Conservation (phyloP, 768 basidiomycete species). For the Hygrocybe coccinea region DNA sequence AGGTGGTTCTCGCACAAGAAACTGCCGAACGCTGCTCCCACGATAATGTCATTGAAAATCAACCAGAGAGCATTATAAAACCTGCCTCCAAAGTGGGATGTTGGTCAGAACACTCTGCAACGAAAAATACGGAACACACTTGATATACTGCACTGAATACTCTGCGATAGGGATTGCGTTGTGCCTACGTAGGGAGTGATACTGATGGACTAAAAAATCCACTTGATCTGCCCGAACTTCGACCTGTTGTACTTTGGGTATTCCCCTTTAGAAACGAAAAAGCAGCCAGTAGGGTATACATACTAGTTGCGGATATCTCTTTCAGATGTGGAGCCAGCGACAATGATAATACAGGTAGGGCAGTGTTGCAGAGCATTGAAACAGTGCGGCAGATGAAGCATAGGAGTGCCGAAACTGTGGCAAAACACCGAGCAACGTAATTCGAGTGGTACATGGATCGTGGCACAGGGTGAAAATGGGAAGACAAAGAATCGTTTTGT, state of each 20-base stretch:
- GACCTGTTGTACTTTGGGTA: conserved; percentile 51
- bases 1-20: conserved; percentile 66
- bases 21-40: conserved; percentile 69
- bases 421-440: not conserved
- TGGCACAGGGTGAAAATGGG: not conserved
- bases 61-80: conserved; percentile 94
- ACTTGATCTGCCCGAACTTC: conserved; percentile 53
- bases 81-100: conserved; percentile 33
- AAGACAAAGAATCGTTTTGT: not conserved
- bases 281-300: conserved; percentile 1
- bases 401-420: not conserved
- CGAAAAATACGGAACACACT: conserved; percentile 35
- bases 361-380: conserved; percentile 10
- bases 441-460: not conserved
- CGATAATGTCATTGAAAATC: conserved; percentile 82
- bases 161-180: conserved; percentile 32
- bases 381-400: not conserved
- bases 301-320: conserved; percentile 42
- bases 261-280: not conserved
- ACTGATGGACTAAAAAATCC: conserved; percentile 40
- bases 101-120: not conserved
- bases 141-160: conserved; percentile 61
- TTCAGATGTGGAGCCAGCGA: conserved; percentile 28
- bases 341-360: conserved; percentile 10
- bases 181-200: conserved; percentile 35